Conservation (phyloP, 176 grass and related monocot genomes). For the Elymus sibiricus region DNA sequence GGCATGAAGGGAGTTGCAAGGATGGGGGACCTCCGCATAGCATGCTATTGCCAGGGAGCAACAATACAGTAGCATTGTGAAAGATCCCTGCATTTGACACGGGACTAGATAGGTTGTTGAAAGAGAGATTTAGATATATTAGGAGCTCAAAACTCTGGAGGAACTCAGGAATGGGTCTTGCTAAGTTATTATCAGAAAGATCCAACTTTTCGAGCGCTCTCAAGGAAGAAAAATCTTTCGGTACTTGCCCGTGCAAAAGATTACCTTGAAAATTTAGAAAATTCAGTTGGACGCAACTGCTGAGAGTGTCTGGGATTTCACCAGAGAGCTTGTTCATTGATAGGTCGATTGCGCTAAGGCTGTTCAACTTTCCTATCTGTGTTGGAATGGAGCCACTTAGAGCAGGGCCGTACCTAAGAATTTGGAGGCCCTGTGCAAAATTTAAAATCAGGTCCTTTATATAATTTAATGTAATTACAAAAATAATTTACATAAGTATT, state of each 20-base stretch:
- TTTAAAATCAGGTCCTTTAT: too few species aligned
- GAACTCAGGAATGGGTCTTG: neutral
- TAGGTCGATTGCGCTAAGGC: too few species aligned
- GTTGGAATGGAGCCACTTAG: too few species aligned
- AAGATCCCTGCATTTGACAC: neutral
- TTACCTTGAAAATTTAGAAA: neutral
- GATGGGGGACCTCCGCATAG: conserved; percentile 21
- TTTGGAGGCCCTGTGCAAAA: too few species aligned
- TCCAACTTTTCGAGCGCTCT: too few species aligned
- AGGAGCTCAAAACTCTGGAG: neutral
- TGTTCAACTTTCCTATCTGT: too few species aligned
- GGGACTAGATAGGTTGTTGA: neutral
- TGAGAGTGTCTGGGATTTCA: neutral
- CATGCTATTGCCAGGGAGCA: neutral
- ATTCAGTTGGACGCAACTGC: neutral
- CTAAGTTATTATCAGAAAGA: neutral
- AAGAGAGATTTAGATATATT: neutral
- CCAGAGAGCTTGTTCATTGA: too few species aligned
- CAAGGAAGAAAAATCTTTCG: neutral
- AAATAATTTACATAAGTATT: too few species aligned
- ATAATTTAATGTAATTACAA: too few species aligned
- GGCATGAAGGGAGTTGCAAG: conserved; percentile 16
- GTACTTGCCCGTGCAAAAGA: neutral
- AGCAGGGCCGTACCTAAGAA: too few species aligned
- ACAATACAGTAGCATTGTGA: neutral